Evolutionary conservation across 2,329 filamentous ascomycete species (phyloP), one percentile per base, ranked within the genome.

Genomic region (Ceratocystis cubensis): DNA sequence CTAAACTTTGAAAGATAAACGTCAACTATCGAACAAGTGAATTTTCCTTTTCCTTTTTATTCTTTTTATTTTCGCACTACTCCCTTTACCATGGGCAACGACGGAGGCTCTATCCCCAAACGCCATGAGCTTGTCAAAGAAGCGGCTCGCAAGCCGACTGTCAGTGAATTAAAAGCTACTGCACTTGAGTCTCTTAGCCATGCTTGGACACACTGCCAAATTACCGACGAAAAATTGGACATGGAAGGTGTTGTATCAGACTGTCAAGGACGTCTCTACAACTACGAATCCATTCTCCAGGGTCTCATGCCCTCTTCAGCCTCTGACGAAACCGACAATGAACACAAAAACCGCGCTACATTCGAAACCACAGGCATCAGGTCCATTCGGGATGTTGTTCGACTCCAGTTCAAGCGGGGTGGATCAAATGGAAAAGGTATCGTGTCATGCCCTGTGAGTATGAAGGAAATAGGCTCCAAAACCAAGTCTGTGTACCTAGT

Each of bases 71-170:
- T 46, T 46, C 53, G 10, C 22, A 41, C 45, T 13, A 62, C 17
- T 59, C n/a, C 66, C 45, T 25, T n/a, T 70, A 74, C 64, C 71
- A 96, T 99, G 94, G 94, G 94, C 75, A 99, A 99, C 78, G 94
- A 99, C 75, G 94, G 94, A 71, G 94, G 94, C 74, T 93, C 90
- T 71, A 99, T 99, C 71, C 94, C 94, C 4, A 97, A 88, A 70
- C 89, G 95, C 41, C 88, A 91, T 73, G 95, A 99, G 76, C 89
- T 99, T 59, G 94, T 99, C 75, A 96, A 96, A 77, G 88, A 93
- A 76, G 91, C 92, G 33, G 91, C 92, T 53, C 88, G 90, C 72
- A 83, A 86, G 64, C 89, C 88, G 25, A 95, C 89, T 44, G 83
- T 90, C 33, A 87, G 89, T 61, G 88, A 97, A 78, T 79, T 96